These are phyloP conservation scores for Biscogniauxia sp. DNA, from an alignment of 2,329 filamentous ascomycete genomes.

Conservation along the genomic window DNA sequence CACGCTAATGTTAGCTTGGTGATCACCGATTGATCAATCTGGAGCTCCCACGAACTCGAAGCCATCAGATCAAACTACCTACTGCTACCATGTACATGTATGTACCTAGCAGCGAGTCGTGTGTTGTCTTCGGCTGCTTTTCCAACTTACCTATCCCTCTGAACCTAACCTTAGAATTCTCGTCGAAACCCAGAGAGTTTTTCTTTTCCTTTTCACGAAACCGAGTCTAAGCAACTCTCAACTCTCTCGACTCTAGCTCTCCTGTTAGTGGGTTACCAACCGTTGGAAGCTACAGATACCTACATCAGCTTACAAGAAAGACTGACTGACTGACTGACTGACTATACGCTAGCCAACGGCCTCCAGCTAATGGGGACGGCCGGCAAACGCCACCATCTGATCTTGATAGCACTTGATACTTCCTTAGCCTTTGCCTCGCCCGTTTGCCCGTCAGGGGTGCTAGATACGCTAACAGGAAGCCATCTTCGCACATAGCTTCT, in stretches of 20 bases:
- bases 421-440: background rate
- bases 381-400: constrained; percentile 2
- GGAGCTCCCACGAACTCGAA: background rate
- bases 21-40: background rate
- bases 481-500: constrained; percentile 5
- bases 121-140: background rate
- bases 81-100: background rate
- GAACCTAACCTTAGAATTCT: background rate
- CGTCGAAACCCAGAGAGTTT: background rate
- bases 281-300: background rate
- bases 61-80: background rate
- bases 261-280: background rate
- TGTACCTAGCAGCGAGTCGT: background rate
- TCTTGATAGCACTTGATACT: background rate
- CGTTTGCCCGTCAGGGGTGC: background rate
- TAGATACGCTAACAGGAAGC: constrained; percentile 7
- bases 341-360: background rate
- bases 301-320: background rate
- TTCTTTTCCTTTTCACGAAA: background rate
- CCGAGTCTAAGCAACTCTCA: background rate
- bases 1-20: constrained; percentile 6
- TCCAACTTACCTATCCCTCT: background rate
- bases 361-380: background rate
- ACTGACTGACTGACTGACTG: no score
- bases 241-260: background rate